Percentiles rank a stretch among this genome's conserved stretches.
phyloP scores from a whole-genome alignment of 1,284 basidiomycete species.

The Phenoliferia sp. region DNA sequence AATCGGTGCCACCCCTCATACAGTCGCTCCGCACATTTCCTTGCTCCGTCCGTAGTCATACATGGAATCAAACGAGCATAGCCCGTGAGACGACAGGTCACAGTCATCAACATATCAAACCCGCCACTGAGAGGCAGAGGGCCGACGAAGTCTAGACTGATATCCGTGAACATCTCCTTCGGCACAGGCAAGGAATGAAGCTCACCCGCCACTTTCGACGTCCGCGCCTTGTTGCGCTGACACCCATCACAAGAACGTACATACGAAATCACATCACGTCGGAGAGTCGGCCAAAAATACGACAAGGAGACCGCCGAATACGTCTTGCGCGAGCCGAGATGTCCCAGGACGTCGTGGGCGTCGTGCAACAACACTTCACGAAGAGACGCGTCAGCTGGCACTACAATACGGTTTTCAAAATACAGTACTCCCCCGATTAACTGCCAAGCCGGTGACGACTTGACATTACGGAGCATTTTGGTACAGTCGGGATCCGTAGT shows the following conservation, averaged over 20 bases:
- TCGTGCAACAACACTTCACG: conserved; percentile 35
- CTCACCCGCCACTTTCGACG: not conserved
- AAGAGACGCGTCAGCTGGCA: conserved; percentile 35
- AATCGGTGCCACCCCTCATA: conserved; percentile 34
- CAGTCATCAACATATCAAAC: conserved; percentile 45
- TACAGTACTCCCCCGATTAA: conserved; percentile 38
- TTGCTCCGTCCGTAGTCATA: conserved; percentile 44
- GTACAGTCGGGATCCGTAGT: conserved; percentile 36
- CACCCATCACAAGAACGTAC: conserved; percentile 14
- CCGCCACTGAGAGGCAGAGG: conserved; percentile 42
- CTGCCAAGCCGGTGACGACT: not conserved
- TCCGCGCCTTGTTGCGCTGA: conserved; percentile 18
- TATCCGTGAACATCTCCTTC: conserved; percentile 1
- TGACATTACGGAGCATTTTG: conserved; percentile 25
- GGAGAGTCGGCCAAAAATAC: conserved; percentile 50
- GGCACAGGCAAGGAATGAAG: conserved; percentile 14
- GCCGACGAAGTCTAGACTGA: conserved; percentile 38
- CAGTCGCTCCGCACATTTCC: conserved; percentile 33
- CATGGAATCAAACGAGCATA: conserved; percentile 45
- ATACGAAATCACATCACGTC: not conserved
- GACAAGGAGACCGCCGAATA: conserved; percentile 38
- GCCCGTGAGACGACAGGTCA: conserved; percentile 44
- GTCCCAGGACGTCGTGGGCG: conserved; percentile 42
- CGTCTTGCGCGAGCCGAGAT: conserved; percentile 45
- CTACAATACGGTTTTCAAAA: conserved; percentile 38